Conservation (phyloP, 371 early-diverging fungal genomes). For the Rhizopus arrhizus region DNA sequence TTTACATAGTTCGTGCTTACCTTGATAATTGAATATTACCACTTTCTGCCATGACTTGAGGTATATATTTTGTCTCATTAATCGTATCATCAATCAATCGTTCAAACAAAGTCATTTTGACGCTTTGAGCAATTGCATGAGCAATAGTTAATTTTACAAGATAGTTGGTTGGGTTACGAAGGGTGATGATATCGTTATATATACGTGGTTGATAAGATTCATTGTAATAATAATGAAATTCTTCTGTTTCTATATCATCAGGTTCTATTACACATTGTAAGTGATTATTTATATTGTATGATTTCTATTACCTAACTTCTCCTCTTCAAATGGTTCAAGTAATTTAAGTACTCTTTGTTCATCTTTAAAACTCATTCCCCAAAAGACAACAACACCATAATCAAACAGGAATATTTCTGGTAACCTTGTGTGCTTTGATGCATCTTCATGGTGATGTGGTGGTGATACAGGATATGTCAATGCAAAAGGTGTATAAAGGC, state of each 20-base stretch:
- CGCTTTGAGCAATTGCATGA: conserved; percentile 85
- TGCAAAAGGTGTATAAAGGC: neutral
- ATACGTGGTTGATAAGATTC: conserved; percentile 67
- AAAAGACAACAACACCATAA: conserved; percentile 94
- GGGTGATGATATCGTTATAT: conserved; percentile 60
- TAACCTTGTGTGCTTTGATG: conserved; percentile 49
- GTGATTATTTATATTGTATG: no score
- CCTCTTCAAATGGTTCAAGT: conserved; percentile 70
- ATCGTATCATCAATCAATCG: conserved; percentile 82
- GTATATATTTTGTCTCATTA: conserved; percentile 78
- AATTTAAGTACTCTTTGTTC: conserved; percentile 76
- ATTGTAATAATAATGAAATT: conserved; percentile 90
- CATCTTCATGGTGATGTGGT: neutral
- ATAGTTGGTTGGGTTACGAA: conserved; percentile 48
- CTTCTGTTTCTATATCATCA: conserved; percentile 85
- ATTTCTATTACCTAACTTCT: conserved; percentile 46
- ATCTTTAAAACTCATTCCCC: conserved; percentile 89
- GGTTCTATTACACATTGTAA: conserved; percentile 18
- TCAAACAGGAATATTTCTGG: conserved; percentile 86
- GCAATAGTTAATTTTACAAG: conserved; percentile 78
- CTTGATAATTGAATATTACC: conserved; percentile 79
- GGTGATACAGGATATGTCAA: conserved; percentile 5
- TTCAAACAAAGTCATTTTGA: conserved; percentile 84
- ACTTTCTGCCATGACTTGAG: conserved; percentile 72
- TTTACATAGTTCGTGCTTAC: conserved; percentile 22